Evolutionary conservation across 208 protist genomes (phyloP), one percentile per base, ranked within the genome.

Genomic region (Entamoeba histolytica): DNA sequence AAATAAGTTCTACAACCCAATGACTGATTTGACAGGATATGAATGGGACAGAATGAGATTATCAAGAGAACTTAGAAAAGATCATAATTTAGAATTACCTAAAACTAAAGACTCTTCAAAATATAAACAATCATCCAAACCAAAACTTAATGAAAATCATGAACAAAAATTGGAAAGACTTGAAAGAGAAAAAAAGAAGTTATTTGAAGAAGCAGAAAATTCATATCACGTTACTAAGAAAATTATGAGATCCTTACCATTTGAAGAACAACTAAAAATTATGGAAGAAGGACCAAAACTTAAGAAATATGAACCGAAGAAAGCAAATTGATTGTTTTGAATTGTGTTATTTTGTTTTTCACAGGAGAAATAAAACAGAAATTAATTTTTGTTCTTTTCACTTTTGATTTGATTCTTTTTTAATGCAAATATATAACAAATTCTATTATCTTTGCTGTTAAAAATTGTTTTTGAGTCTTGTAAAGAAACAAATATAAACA

Each of bases 1-100:
- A 44, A 95, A 96, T 15, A 96, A 97, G 92, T 99, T 98, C 95
- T 99, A 99, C 96, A 98, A 98, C 92, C 97, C 98, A 12, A 93
- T 91, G 49, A 91, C 78, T 35, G 78, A 91, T 19, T 49, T 49
- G 78, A 49, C 7, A 47, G 78, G 78, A 7, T 23, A 78, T 28
- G 61, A 78, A 39, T 78, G 61, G 61, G 61, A 78, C 17, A 78
- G 61, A 78, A 78, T 78, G 61, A 23, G 61, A 1, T 35, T 78
- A 8, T 23, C n/a, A 23, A 78, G 61, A 28, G 61, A 78, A 78
- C 17, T 78, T 8, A 23, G 61, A 78, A 23, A 78, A 28, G 61
- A 78, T 78, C 17, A 39, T 23, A 78, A 78, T 35, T 8, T 78
- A 31, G 61, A 8, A n/a, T 23, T 78, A 35, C 61, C 61, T 8